phyloP scores from a whole-genome alignment of 129 eudicot genomes.

The Glebionis coronaria region DNA sequence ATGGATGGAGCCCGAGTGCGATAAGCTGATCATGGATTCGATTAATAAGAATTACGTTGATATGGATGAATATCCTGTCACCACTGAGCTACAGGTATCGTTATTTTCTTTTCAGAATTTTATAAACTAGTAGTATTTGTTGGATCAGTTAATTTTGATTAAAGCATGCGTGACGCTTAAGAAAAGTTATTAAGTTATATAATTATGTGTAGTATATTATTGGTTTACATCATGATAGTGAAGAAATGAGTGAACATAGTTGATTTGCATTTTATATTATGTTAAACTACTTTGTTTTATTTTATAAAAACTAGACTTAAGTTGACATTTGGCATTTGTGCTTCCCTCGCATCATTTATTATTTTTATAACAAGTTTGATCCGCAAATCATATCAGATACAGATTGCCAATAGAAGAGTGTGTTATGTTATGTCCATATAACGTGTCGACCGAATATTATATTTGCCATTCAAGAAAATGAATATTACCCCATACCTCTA shows the following conservation, averaged over 20 bases:
- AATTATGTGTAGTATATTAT: too few relatives aligned
- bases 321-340: background rate
- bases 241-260: background rate
- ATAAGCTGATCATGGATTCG: constrained; percentile 62
- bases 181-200: too few relatives aligned
- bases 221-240: too few relatives aligned
- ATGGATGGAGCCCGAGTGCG: constrained; percentile 96
- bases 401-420: background rate
- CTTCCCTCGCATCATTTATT: background rate
- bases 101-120: background rate
- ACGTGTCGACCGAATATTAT: background rate
- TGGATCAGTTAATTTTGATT: background rate
- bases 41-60: constrained; percentile 83
- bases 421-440: background rate
- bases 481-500: background rate
- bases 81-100: constrained; percentile 76
- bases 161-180: background rate
- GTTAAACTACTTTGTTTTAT: too few relatives aligned
- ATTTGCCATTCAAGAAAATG: background rate
- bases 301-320: too few relatives aligned
- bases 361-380: background rate
- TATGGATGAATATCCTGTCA: constrained; percentile 96
- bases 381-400: background rate
- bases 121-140: background rate
- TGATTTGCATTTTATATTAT: background rate